These are phyloP conservation scores for Microthyrium microscopicum DNA, from an alignment of 2,329 filamentous ascomycete genomes.

Conservation along the genomic window DNA sequence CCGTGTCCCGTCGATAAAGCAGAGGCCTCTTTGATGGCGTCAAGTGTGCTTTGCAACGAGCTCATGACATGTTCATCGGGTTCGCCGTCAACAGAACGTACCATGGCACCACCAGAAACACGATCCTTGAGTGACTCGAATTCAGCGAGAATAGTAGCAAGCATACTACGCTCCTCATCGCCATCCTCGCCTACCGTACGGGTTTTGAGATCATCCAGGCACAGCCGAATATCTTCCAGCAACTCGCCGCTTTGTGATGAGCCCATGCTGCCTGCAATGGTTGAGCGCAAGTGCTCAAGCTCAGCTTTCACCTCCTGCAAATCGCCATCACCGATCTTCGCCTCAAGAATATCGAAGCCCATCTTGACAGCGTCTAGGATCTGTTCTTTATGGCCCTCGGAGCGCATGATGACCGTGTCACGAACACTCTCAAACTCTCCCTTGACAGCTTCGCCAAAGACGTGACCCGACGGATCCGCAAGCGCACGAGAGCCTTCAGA, in stretches of 20 bases:
- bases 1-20: constrained; percentile 22
- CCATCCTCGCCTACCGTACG: background rate
- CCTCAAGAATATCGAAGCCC: constrained; percentile 30
- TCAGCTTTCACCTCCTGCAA: constrained; percentile 38
- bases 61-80: no score
- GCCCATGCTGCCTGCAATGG: constrained; percentile 35
- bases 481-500: constrained; percentile 21
- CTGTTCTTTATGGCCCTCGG: constrained; percentile 40
- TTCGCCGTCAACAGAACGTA: no score
- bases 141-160: constrained; percentile 34
- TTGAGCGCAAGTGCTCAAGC: constrained; percentile 43
- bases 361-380: constrained; percentile 42
- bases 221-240: constrained; percentile 54
- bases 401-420: constrained; percentile 51
- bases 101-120: no score
- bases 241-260: constrained; percentile 29
- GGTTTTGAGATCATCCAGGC: constrained; percentile 27
- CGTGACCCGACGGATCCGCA: constrained; percentile 23
- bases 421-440: constrained; percentile 70
- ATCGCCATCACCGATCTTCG: constrained; percentile 24
- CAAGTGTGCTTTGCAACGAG: no score
- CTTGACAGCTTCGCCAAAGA: constrained; percentile 53
- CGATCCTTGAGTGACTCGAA: constrained; percentile 32
- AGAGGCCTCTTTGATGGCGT: no score
- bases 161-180: constrained; percentile 32